A percentile compares a stretch with the other conserved stretches of the same genome.
Conservation (phyloP, 208 protist species). For the Trichomonas gallinae region DNA sequence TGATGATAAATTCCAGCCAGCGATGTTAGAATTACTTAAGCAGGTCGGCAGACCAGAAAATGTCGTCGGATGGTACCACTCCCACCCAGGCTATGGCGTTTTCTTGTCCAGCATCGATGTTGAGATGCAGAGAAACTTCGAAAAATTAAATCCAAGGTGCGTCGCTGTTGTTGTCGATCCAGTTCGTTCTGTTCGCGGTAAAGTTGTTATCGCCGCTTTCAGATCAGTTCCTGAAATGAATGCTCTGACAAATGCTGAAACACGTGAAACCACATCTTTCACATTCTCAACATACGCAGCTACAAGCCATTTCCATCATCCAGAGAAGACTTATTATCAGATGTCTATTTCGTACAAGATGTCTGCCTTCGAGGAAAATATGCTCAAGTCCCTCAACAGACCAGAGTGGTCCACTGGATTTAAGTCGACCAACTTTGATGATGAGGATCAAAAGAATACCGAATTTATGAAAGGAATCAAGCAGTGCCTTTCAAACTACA, state of each 20-base stretch:
- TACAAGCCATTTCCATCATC: constrained; percentile 79
- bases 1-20: constrained; percentile 97
- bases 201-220: constrained; percentile 99
- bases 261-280: constrained; percentile 97
- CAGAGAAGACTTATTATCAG: constrained; percentile 96
- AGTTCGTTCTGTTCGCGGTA: constrained; percentile 96
- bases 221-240: constrained; percentile 77
- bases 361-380: constrained; percentile 95
- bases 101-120: constrained; percentile 98
- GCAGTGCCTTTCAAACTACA: background rate
- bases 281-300: constrained; percentile 87
- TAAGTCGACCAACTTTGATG: background rate
- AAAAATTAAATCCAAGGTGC: constrained; percentile 73
- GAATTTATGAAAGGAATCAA: background rate
- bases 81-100: constrained; percentile 98
- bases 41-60: constrained; percentile 87
- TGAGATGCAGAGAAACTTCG: constrained; percentile 74
- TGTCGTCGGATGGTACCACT: constrained; percentile 99
- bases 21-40: constrained; percentile 98
- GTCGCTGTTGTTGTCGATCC: constrained; percentile 99
- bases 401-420: background rate
- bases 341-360: constrained; percentile 96
- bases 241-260: constrained; percentile 61
- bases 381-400: constrained; percentile 58
- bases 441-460: background rate